Evolutionary conservation across 176 grass and related monocot genomes (phyloP), one percentile per base, ranked within the genome.

Genomic region (Ananas comosus): DNA sequence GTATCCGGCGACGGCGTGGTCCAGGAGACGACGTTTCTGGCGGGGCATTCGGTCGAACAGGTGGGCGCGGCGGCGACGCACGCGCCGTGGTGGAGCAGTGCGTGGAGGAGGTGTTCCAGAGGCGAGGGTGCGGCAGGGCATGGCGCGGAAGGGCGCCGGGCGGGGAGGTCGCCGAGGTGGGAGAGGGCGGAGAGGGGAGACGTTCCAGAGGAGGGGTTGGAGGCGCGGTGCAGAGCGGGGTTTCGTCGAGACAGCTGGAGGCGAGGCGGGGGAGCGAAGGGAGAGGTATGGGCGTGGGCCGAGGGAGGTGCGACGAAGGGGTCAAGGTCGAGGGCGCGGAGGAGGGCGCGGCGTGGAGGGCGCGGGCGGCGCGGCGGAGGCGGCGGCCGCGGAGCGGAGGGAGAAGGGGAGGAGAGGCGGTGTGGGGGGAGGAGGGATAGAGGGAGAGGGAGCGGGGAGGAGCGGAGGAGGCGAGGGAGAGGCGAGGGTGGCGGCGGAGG

Each of bases 11-110:
- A 77, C 47, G 65, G 69, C 49, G 0, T 69, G 0, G 51, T 77
- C 65, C 75, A 77, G n/a, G 65, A 69, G 22, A 77, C 75, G n/a
- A 77, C 65, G 69, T 69, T 77, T 18, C 53, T 58, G n/a, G n/a
- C 53, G 28, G 2, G 66, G 11, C 42, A 77, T 77, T 24, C 12
- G 52, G 24, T 28, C n/a, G 53, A 77, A 77, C 58, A 77, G 66
- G 27, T 50, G 33, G 1, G 21, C 19, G 75, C 75, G 3, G 18
- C 17, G 33, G 58, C 1, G 3, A 42, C 53, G 21, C 69, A 12
- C n/a, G n/a, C n/a, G 9, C 75, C 75, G 6, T 69, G 19, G 7
- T 48, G 54, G 17, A 77, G 12, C 0, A 59, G 69, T 3, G 65
- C 75, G 42, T 68, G 52, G 7, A 77, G 68, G 18, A 77, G 10